Evolutionary conservation across 2,329 filamentous ascomycete genomes (phyloP).

Genomic region (Penicillium sp.): DNA sequence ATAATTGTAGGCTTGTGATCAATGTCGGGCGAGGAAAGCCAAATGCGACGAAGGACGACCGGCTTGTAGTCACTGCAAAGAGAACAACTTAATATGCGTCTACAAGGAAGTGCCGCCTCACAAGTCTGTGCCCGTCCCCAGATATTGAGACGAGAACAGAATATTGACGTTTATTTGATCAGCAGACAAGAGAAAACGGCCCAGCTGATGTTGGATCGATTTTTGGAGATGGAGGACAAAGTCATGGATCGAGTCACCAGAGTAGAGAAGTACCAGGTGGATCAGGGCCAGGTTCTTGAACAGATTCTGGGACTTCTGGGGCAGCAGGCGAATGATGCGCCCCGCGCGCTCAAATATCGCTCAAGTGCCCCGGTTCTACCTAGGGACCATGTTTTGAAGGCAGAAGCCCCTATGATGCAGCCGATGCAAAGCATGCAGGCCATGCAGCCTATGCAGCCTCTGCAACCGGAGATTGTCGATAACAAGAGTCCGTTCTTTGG

Average conservation of each 20-base stretch:
- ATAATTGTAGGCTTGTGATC: conserved; percentile 71
- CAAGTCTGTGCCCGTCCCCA: conserved; percentile 58
- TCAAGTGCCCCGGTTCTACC: background rate
- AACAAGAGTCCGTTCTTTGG: conserved; percentile 3
- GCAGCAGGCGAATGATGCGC: background rate
- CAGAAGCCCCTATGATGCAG: conserved; percentile 9
- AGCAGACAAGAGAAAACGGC: conserved; percentile 41
- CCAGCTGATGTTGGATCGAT: conserved; percentile 35
- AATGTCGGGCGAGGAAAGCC: conserved; percentile 79
- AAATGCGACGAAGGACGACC: conserved; percentile 87
- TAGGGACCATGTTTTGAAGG: conserved; percentile 24
- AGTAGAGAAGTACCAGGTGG: conserved; percentile 1
- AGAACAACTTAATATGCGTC: conserved; percentile 76
- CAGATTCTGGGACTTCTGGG: background rate
- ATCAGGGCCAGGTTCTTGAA: background rate
- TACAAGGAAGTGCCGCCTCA: conserved; percentile 89
- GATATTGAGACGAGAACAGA: background rate
- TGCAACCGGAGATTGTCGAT: background rate
- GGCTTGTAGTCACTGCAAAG: conserved; percentile 77
- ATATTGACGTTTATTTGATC: background rate
- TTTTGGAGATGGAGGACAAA: conserved; percentile 31
- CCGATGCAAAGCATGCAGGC: background rate
- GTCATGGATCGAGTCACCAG: conserved; percentile 25
- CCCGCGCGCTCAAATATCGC: background rate
- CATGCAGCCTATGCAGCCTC: background rate